Conservation (phyloP, 1,284 basidiomycete genomes). For the Pyrrhoderma lamaoense region DNA sequence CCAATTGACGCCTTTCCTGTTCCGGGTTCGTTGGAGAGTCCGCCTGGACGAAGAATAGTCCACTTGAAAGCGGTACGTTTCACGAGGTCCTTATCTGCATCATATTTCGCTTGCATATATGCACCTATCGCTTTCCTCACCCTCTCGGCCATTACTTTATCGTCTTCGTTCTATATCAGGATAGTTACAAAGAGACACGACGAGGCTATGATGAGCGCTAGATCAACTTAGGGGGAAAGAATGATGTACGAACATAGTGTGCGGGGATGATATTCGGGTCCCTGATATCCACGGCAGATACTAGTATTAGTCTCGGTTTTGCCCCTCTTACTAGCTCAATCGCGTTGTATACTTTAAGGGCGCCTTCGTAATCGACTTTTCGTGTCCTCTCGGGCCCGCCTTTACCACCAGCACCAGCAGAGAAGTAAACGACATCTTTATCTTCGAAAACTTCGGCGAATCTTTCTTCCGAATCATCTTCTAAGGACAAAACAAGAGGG, state of each 20-base stretch:
- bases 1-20: conserved; percentile 51
- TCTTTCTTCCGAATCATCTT: conserved; percentile 41
- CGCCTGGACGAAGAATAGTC: conserved; percentile 65
- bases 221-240: neutral
- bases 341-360: conserved; percentile 67
- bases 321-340: conserved; percentile 44
- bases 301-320: conserved; percentile 51
- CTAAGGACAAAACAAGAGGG: conserved; percentile 54
- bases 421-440: conserved; percentile 54
- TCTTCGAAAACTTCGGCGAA: conserved; percentile 45
- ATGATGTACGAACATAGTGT: conserved; percentile 43
- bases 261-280: conserved; percentile 44
- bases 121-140: conserved; percentile 35
- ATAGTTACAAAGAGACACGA: neutral
- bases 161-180: conserved; percentile 40
- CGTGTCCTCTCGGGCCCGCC: conserved; percentile 57
- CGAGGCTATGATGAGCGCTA: neutral
- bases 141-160: conserved; percentile 38
- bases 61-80: conserved; percentile 54
- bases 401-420: conserved; percentile 65
- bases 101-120: conserved; percentile 61
- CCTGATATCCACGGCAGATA: conserved; percentile 61
- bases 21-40: conserved; percentile 46
- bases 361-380: conserved; percentile 65
- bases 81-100: conserved; percentile 62